Evolutionary conservation across 78 protist genomes (phyloP).

Genomic region (Chrysochromulina parva): DNA sequence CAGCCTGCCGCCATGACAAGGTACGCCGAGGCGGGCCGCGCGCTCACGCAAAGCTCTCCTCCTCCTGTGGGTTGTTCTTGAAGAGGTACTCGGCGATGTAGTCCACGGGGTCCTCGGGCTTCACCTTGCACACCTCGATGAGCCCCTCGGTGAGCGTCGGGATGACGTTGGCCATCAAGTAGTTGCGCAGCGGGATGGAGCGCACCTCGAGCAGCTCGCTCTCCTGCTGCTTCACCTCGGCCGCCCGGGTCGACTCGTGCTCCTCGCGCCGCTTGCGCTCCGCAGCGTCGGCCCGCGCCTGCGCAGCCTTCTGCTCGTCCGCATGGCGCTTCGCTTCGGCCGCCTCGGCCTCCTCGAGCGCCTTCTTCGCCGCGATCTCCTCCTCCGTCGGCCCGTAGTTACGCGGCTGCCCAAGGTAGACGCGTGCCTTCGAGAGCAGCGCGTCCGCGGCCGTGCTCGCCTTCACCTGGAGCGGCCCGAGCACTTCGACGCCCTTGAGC

Average conservation of each 20-base stretch:
- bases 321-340: neutral
- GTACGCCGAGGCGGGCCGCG: too few species aligned
- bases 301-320: neutral
- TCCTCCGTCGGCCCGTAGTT: slow-evolving; percentile 57
- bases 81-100: slow-evolving; percentile 73
- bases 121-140: slow-evolving; percentile 57
- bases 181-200: slow-evolving; percentile 47
- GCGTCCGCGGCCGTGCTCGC: neutral
- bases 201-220: slow-evolving; percentile 50
- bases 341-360: neutral
- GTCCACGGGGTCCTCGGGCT: slow-evolving; percentile 81
- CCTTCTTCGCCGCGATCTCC: neutral
- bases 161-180: slow-evolving; percentile 63
- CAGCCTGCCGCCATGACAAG: too few species aligned
- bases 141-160: slow-evolving; percentile 65
- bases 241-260: neutral
- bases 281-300: neutral
- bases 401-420: slow-evolving; percentile 47
- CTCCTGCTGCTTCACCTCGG: slow-evolving; percentile 43
- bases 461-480: neutral
- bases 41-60: neutral
- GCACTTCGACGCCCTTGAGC: neutral
- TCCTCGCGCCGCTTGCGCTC: neutral
- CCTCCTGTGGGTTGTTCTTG: slow-evolving; percentile 43
- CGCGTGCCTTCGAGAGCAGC: neutral